phyloP scores from a whole-genome alignment of 1,139 yeast species.

The Candida dubliniensis region DNA sequence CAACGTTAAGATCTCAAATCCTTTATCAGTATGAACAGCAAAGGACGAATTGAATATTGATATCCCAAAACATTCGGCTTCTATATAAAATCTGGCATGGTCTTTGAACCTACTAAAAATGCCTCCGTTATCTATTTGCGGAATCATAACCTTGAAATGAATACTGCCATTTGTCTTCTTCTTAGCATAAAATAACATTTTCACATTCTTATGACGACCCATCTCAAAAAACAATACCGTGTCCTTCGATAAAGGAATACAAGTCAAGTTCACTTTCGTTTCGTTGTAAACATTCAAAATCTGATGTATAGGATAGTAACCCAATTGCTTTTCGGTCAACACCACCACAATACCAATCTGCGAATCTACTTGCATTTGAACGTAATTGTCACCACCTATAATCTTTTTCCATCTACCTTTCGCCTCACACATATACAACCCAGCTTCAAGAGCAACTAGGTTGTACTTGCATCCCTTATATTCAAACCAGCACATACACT shows the following conservation, averaged over 20 bases:
- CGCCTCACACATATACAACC: slow-evolving; percentile 50
- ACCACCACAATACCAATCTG: slow-evolving; percentile 59
- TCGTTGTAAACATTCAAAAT: slow-evolving; percentile 41
- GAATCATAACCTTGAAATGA: slow-evolving; percentile 52
- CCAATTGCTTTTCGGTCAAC: slow-evolving; percentile 57
- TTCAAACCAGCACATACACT: slow-evolving; percentile 27
- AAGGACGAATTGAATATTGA: slow-evolving; percentile 61
- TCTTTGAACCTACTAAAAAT: slow-evolving; percentile 53
- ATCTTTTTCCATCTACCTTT: slow-evolving; percentile 62
- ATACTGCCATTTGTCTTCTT: slow-evolving; percentile 48
- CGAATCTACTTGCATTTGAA: slow-evolving; percentile 62
- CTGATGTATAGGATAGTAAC: slow-evolving; percentile 59
- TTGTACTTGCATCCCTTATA: slow-evolving; percentile 26
- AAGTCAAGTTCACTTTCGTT: slow-evolving; percentile 28
- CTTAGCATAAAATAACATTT: slow-evolving; percentile 56
- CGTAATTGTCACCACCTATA: slow-evolving; percentile 52
- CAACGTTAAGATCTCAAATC: slow-evolving; percentile 66
- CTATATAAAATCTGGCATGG: slow-evolving; percentile 48
- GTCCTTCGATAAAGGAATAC: slow-evolving; percentile 39
- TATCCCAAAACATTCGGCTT: slow-evolving; percentile 55
- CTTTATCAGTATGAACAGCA: slow-evolving; percentile 67
- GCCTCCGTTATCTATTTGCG: slow-evolving; percentile 51
- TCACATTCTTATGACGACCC: slow-evolving; percentile 61
- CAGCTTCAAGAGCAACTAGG: slow-evolving; percentile 37
- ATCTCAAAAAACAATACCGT: slow-evolving; percentile 53